Percentiles rank a stretch among this genome's conserved stretches.
Evolutionary conservation across 2,329 filamentous ascomycete species (phyloP).

Genomic region (Tolypocladium inflatum): DNA sequence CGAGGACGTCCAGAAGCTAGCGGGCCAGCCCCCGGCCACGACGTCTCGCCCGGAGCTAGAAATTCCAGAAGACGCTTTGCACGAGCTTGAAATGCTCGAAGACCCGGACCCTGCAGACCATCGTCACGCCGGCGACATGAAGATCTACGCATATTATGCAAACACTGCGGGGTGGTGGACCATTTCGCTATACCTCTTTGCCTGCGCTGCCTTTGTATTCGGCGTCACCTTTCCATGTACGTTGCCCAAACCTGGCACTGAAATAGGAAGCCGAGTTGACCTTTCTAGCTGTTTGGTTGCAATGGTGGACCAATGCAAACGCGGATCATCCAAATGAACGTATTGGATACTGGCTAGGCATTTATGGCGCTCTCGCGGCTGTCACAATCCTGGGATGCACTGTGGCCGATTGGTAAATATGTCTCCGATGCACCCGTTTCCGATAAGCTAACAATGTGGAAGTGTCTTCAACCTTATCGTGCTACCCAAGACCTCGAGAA

Average conservation of each 20-base stretch:
- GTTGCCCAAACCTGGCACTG: not conserved
- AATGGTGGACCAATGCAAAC: constrained; percentile 14
- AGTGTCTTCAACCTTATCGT: constrained; percentile 12
- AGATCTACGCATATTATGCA: constrained; percentile 10
- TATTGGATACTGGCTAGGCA: constrained; percentile 11
- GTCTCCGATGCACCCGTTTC: not conserved
- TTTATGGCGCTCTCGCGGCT: constrained; percentile 8
- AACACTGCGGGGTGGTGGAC: constrained; percentile 7
- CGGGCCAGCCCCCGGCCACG: not conserved
- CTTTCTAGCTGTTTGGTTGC: constrained; percentile 11
- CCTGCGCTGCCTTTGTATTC: constrained; percentile 10
- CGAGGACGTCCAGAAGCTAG: constrained; percentile 3
- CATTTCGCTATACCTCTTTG: constrained; percentile 7
- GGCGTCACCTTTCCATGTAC: constrained; percentile 12
- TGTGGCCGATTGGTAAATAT: constrained; percentile 6
- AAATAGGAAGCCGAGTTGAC: not conserved
- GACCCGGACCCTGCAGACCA: constrained; percentile 4
- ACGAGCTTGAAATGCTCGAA: constrained; percentile 7
- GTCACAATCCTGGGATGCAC: constrained; percentile 8
- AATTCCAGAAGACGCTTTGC: constrained; percentile 7
- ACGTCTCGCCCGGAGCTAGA: constrained; percentile 3
- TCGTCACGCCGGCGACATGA: constrained; percentile 8
- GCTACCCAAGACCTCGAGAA: constrained; percentile 16
- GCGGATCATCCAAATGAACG: constrained; percentile 7
- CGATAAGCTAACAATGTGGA: not conserved